Conservation (phyloP, 768 basidiomycete genomes). For the Boletus eberwhitei region DNA sequence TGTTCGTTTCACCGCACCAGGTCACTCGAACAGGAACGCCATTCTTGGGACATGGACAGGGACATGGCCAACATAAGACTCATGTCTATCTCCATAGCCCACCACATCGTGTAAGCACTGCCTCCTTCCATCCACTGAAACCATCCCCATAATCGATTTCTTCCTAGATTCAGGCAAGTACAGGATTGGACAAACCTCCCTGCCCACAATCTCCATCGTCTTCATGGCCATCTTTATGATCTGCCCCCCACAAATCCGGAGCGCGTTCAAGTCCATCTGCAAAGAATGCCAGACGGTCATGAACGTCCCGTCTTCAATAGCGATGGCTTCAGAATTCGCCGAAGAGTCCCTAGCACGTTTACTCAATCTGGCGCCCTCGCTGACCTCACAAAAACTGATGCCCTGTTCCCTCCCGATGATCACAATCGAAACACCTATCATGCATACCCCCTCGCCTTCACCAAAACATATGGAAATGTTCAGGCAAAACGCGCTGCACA, state of each 20-base stretch:
- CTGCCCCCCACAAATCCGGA: background rate
- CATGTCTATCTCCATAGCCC: background rate
- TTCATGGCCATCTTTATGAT: background rate
- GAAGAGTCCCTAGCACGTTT: background rate
- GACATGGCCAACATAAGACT: background rate
- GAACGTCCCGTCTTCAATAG: background rate
- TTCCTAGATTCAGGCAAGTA: background rate
- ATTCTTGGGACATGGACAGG: background rate
- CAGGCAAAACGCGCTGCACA: background rate
- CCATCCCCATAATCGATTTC: too few relatives aligned
- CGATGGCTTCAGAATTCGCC: background rate
- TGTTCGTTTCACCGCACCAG: too few relatives aligned
- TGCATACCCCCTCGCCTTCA: constrained; percentile 4
- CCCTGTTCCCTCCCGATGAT: background rate
- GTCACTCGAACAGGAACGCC: background rate
- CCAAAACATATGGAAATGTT: background rate
- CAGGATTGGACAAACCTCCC: background rate
- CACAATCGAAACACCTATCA: background rate
- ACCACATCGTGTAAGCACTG: background rate
- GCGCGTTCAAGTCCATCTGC: background rate
- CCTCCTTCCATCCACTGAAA: too few relatives aligned
- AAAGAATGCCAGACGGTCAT: background rate
- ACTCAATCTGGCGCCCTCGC: background rate
- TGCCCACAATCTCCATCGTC: accelerated
- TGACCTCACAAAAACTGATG: background rate